Conservation (phyloP, 2,329 filamentous ascomycete genomes). For the Penicillium freii region DNA sequence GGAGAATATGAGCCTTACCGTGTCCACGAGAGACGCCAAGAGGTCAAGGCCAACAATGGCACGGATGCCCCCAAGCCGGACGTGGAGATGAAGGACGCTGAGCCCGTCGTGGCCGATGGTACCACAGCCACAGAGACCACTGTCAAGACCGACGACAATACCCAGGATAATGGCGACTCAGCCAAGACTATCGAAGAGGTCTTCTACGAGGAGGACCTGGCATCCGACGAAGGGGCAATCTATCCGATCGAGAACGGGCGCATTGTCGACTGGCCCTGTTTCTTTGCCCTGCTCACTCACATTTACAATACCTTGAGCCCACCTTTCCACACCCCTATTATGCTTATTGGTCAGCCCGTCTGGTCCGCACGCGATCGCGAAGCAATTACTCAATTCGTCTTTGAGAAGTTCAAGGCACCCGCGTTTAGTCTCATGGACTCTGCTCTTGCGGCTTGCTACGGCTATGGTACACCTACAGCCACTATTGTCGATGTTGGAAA, state of each 20-base stretch:
- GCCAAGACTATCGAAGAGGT: conserved; percentile 45
- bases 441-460: conserved; percentile 73
- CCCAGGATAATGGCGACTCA: conserved; percentile 24
- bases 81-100: conserved; percentile 48
- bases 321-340: conserved; percentile 88
- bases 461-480: conserved; percentile 78
- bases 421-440: conserved; percentile 88
- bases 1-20: conserved; percentile 80
- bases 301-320: conserved; percentile 86
- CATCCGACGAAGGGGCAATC: conserved; percentile 82
- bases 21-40: conserved; percentile 57
- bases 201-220: conserved; percentile 83
- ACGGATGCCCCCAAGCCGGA: conserved; percentile 36
- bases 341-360: conserved; percentile 83
- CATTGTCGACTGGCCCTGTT: conserved; percentile 87
- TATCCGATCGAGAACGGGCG: conserved; percentile 80
- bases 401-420: conserved; percentile 94
- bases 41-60: conserved; percentile 30
- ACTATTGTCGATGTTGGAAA: conserved; percentile 89
- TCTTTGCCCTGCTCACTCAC: conserved; percentile 89
- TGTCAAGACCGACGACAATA: conserved; percentile 29
- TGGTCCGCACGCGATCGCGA: conserved; percentile 90
- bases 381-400: conserved; percentile 86
- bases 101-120: conserved; percentile 21
- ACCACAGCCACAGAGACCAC: conserved; percentile 18